phyloP scores from a whole-genome alignment of 805 yeast species.

The Starmerella potacharoeniae region DNA sequence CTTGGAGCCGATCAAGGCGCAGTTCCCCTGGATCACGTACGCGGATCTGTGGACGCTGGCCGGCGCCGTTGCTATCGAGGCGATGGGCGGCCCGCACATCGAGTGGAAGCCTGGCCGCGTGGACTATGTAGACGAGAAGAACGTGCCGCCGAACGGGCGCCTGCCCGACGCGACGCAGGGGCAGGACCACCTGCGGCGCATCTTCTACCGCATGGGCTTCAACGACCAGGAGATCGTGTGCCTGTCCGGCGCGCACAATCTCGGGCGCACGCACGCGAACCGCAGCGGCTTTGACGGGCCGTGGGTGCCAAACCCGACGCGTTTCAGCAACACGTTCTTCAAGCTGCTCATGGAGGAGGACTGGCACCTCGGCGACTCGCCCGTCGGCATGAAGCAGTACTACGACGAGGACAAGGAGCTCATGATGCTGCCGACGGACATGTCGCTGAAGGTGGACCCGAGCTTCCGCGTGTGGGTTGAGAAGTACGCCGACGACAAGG shows the following conservation, averaged over 20 bases:
- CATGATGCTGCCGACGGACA: constrained; percentile 83
- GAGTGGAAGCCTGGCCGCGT: constrained; percentile 68
- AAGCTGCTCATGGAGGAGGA: constrained; percentile 41
- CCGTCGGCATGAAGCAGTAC: constrained; percentile 32
- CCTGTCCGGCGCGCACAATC: constrained; percentile 48
- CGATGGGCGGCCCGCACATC: constrained; percentile 54
- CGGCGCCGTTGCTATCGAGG: constrained; percentile 56
- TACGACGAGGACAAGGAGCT: constrained; percentile 46
- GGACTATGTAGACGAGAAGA: constrained; percentile 43
- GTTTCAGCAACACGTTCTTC: constrained; percentile 65
- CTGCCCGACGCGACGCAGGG: constrained; percentile 50
- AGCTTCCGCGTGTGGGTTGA: constrained; percentile 50
- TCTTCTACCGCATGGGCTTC: constrained; percentile 51
- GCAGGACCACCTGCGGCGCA: constrained; percentile 41
- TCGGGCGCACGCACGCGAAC: constrained; percentile 51
- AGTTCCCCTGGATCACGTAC: constrained; percentile 50
- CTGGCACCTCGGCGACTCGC: constrained; percentile 38
- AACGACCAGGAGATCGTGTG: constrained; percentile 53
- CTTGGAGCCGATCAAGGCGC: constrained; percentile 42
- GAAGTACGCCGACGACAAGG: constrained; percentile 55
- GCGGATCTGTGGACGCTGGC: constrained; percentile 65
- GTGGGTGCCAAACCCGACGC: constrained; percentile 75
- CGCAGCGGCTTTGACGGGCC: constrained; percentile 79
- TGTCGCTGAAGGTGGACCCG: constrained; percentile 54
- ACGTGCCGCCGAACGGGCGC: constrained; percentile 52